Conservation (phyloP, 257 asterid genomes). For the Oldenlandia corymbosa region DNA sequence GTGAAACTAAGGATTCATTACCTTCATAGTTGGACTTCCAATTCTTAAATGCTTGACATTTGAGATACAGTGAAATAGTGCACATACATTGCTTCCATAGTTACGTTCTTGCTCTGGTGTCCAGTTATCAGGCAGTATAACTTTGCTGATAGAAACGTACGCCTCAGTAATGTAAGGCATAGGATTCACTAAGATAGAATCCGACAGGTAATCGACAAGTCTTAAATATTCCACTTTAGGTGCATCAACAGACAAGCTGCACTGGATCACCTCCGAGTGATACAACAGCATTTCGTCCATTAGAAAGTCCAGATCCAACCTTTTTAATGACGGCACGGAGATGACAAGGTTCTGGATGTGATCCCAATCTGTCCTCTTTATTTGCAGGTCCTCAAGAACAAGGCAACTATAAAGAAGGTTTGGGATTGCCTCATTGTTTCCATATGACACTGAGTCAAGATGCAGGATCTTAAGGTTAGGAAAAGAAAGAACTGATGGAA, state of each 20-base stretch:
- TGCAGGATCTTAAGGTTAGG: not conserved
- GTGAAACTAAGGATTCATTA: not conserved
- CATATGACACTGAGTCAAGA: not conserved
- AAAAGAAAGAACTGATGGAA: not conserved
- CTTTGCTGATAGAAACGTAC: not conserved
- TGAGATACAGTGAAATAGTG: not conserved
- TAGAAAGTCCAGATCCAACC: not conserved
- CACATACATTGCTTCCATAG: not conserved
- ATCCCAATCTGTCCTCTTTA: not conserved
- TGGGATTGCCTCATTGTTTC: not conserved
- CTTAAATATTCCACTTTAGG: slow-evolving; percentile 1
- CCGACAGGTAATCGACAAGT: not conserved
- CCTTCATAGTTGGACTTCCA: not conserved
- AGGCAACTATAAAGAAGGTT: slow-evolving; percentile 3
- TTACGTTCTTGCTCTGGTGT: too few relatives aligned
- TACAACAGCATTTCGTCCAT: not conserved
- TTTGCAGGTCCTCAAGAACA: slow-evolving; percentile 7
- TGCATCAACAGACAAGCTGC: slow-evolving; percentile 2
- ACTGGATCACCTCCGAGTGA: not conserved
- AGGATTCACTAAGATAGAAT: not conserved
- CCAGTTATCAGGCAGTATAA: too few relatives aligned
- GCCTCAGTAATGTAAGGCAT: not conserved
- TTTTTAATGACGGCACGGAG: slow-evolving; percentile 4
- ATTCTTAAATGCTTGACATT: not conserved
- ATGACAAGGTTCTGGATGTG: not conserved